Evolutionary conservation across 116 monocot species (phyloP).

Genomic region (Phalaenopsis hybrid): DNA sequence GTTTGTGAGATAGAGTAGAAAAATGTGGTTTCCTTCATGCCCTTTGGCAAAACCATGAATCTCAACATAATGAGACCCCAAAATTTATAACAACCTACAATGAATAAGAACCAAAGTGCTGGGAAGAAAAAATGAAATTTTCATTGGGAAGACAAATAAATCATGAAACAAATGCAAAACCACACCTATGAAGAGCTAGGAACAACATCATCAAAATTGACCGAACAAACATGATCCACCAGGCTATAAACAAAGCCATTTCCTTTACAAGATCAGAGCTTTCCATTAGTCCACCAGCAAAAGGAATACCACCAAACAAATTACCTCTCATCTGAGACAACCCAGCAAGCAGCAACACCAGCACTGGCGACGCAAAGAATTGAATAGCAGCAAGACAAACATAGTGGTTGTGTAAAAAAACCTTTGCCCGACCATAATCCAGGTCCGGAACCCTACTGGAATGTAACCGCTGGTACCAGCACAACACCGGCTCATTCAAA

Average conservation of each 20-base stretch:
- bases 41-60: neutral
- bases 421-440: conserved; percentile 80
- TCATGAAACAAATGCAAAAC: conserved; percentile 41
- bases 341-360: conserved; percentile 58
- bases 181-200: conserved; percentile 44
- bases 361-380: conserved; percentile 50
- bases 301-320: conserved; percentile 24
- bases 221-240: conserved; percentile 72
- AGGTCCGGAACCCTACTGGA: conserved; percentile 41
- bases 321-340: conserved; percentile 53
- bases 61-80: neutral
- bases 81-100: conserved; percentile 3
- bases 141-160: neutral
- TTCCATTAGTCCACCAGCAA: conserved; percentile 4
- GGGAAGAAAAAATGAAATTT: neutral
- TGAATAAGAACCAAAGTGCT: neutral
- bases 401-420: conserved; percentile 73
- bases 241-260: conserved; percentile 61
- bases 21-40: neutral
- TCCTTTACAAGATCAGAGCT: conserved; percentile 52
- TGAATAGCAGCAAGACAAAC: conserved; percentile 55
- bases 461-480: conserved; percentile 90
- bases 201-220: conserved; percentile 36
- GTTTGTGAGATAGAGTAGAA: neutral
- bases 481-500: conserved; percentile 75